Evolutionary conservation across 192 early-diverging fungal genomes (phyloP).

Genomic region (Glomus cerebriforme): DNA sequence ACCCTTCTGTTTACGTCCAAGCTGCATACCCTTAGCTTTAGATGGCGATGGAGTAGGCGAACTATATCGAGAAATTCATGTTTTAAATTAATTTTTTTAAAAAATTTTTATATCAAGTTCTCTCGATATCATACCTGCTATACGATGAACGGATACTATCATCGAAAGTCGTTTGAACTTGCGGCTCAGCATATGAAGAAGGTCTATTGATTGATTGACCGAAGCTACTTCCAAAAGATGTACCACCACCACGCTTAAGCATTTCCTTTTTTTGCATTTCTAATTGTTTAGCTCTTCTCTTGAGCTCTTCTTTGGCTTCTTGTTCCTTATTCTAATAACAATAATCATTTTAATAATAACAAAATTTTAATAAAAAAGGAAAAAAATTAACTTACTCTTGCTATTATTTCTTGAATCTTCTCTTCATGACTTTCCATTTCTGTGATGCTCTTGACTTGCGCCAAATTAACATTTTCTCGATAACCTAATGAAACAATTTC

Average conservation of each 20-base stretch:
- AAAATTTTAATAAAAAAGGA: background rate
- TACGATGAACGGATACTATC: conserved; percentile 33
- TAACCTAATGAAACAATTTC: conserved; percentile 92
- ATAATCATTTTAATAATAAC: conserved; percentile 5
- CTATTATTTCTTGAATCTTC: conserved; percentile 94
- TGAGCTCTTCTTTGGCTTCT: conserved; percentile 96
- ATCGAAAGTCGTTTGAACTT: conserved; percentile 32
- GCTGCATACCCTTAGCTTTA: conserved; percentile 87
- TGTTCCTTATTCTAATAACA: conserved; percentile 82
- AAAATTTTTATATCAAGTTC: background rate
- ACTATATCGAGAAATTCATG: conserved; percentile 21
- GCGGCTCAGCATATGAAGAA: conserved; percentile 42
- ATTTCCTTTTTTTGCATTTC: conserved; percentile 88
- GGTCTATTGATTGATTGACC: conserved; percentile 37
- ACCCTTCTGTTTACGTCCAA: conserved; percentile 88
- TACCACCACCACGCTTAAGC: conserved; percentile 60
- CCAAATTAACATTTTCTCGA: conserved; percentile 88
- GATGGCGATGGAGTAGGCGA: conserved; percentile 46
- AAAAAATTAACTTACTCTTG: conserved; percentile 59
- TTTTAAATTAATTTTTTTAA: background rate
- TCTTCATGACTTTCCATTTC: conserved; percentile 99
- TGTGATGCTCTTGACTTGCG: conserved; percentile 89
- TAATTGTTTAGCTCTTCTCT: conserved; percentile 86
- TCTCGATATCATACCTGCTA: conserved; percentile 31
- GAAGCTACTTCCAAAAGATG: conserved; percentile 49